Evolutionary conservation across 208 protist species (phyloP), one percentile per base, ranked within the genome.

Genomic region (Eutreptiella sp.): DNA sequence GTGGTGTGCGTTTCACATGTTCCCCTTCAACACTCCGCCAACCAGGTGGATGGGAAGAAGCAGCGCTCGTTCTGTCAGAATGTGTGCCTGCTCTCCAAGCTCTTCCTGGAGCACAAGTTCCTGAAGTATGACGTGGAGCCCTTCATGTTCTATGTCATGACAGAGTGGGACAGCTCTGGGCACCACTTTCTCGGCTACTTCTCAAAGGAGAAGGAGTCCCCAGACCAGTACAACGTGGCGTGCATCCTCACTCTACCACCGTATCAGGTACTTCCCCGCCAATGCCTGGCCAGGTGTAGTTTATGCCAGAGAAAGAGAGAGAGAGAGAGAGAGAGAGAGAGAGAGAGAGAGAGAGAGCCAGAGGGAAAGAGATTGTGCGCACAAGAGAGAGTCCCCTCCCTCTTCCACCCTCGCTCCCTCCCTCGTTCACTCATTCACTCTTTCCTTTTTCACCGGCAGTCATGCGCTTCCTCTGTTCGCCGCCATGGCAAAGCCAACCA

Each of bases 31-130:
- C 46, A 4, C 4, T 9, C 2, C 28, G 23, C 26, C n/a, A n/a
- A n/a, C n/a, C n/a, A 61, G 16, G 50, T 89, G 4, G 93, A 98
- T 68, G 94, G 90, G n/a, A 86, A 88, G 47, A 79, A 94, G 70
- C 81, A 95, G 59, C 94, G 93, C 38, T 84, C 87, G 11, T 99
- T 97, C 68, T 98, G 92, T 61, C 87, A 99, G 76, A 97, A 98
- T 71, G 72, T 99, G 7, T 99, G 95, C 50, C 80, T 99, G 4
- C 69, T 99, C 1, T 93, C 94, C 0, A 99, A 99, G 63, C 77
- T 99, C 0, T 99, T 99, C 75, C 75, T 99, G 0, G 96, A 99
- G 77, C 95, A 99, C 81, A 99, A 99, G 79, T 98, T 95, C 0
- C 79, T 99, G 2, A 97, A 98, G 68, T 98, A 97, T 72, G 96